These are phyloP conservation scores for Penicillium sumatraense DNA, from an alignment of 2,329 filamentous ascomycete genomes.

Conservation along the genomic window DNA sequence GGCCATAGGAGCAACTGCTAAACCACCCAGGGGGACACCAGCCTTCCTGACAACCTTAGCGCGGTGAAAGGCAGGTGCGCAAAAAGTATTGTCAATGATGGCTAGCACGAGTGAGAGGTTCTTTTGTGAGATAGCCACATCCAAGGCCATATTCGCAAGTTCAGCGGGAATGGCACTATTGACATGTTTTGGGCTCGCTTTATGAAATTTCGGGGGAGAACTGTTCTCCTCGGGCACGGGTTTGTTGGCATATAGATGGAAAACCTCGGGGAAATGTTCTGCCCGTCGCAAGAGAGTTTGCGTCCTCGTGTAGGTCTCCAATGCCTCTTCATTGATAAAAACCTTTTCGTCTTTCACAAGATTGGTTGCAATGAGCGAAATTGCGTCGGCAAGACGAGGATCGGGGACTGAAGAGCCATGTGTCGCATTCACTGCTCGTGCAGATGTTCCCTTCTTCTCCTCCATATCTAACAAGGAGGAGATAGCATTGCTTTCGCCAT, in stretches of 20 bases:
- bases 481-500: constrained; percentile 41
- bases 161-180: constrained; percentile 73
- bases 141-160: constrained; percentile 74
- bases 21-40: constrained; percentile 45
- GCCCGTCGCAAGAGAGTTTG: constrained; percentile 75
- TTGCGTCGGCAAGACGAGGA: constrained; percentile 44
- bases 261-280: constrained; percentile 76
- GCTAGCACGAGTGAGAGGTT: constrained; percentile 79
- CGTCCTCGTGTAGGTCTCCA: constrained; percentile 75
- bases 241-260: constrained; percentile 84
- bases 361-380: constrained; percentile 65
- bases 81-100: constrained; percentile 68
- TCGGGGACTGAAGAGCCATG: constrained; percentile 36
- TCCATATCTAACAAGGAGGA: constrained; percentile 48
- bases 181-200: constrained; percentile 69
- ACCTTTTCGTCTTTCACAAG: constrained; percentile 76
- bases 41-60: constrained; percentile 51
- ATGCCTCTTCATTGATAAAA: constrained; percentile 74
- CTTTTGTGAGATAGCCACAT: constrained; percentile 77
- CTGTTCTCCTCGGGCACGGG: constrained; percentile 68
- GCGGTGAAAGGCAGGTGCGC: constrained; percentile 47
- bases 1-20: constrained; percentile 38
- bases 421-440: constrained; percentile 16
- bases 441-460: constrained; percentile 37
- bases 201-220: constrained; percentile 62